A percentile compares a stretch with the other conserved stretches of the same genome.
Evolutionary conservation across 2,329 filamentous ascomycete species (phyloP).

Genomic region (Periglandula ipomoeae): DNA sequence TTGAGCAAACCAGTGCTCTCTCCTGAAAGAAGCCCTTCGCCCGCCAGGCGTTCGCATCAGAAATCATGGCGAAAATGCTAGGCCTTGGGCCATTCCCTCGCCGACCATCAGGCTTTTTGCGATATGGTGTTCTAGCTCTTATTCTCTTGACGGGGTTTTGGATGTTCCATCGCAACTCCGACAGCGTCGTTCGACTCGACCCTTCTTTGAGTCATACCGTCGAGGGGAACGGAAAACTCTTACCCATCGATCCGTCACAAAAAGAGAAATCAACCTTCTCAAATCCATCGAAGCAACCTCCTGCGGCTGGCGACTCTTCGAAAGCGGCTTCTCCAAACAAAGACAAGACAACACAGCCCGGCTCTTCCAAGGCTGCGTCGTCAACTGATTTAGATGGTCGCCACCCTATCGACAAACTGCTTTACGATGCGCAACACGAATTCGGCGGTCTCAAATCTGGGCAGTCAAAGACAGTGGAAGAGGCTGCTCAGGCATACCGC

Average conservation of each 20-base stretch:
- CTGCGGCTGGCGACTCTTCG: not conserved
- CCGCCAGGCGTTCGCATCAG: not conserved
- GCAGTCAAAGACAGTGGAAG: conserved; percentile 39
- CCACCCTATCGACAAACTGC: conserved; percentile 45
- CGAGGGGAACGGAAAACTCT: not conserved
- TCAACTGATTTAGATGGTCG: conserved; percentile 4
- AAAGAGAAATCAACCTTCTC: not conserved
- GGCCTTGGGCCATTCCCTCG: conserved; percentile 7
- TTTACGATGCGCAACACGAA: conserved; percentile 33
- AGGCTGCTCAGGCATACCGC: conserved; percentile 50
- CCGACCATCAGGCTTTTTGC: conserved; percentile 30
- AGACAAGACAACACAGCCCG: conserved; percentile 3
- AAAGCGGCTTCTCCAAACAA: not conserved
- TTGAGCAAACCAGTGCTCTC: not conserved
- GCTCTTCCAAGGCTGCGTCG: not conserved
- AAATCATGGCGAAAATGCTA: conserved; percentile 9
- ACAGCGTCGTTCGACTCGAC: conserved; percentile 1
- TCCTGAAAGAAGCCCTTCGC: not conserved
- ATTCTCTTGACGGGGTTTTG: conserved; percentile 26
- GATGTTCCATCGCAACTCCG: conserved; percentile 16
- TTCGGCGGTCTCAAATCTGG: conserved; percentile 30
- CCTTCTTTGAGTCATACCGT: not conserved
- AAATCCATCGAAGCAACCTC: not conserved
- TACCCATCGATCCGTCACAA: not conserved
- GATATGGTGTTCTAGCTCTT: conserved; percentile 28